Percentiles rank a stretch among this genome's conserved stretches.
Conservation (phyloP, 805 yeast genomes). For the Nakazawaea peltata region DNA sequence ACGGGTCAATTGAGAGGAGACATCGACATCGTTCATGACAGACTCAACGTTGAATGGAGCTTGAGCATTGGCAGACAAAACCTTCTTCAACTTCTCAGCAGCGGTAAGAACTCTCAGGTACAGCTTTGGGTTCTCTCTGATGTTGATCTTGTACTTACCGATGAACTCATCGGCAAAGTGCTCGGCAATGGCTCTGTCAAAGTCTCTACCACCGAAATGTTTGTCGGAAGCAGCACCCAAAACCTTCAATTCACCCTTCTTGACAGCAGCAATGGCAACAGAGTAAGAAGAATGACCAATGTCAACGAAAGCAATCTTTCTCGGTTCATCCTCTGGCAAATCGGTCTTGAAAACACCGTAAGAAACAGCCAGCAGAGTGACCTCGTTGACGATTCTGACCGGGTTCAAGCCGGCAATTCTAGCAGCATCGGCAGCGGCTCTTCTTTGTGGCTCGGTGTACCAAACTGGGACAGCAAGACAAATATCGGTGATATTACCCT, state of each 20-base stretch:
- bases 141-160: slow-evolving; percentile 88
- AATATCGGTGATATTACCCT: slow-evolving; percentile 75
- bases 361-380: slow-evolving; percentile 98
- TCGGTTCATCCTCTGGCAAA: slow-evolving; percentile 88
- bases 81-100: slow-evolving; percentile 91
- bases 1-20: slow-evolving; percentile 80
- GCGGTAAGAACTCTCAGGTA: slow-evolving; percentile 87
- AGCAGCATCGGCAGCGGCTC: slow-evolving; percentile 93
- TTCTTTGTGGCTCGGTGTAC: slow-evolving; percentile 96
- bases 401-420: slow-evolving; percentile 96
- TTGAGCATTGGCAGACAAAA: slow-evolving; percentile 87
- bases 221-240: slow-evolving; percentile 90
- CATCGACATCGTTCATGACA: slow-evolving; percentile 95
- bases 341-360: slow-evolving; percentile 98
- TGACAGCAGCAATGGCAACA: slow-evolving; percentile 82
- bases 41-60: slow-evolving; percentile 96
- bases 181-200: slow-evolving; percentile 89
- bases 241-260: slow-evolving; percentile 93
- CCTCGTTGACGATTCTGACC: slow-evolving; percentile 94
- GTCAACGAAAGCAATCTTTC: slow-evolving; percentile 88
- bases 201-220: slow-evolving; percentile 97
- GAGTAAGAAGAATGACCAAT: slow-evolving; percentile 96
- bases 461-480: slow-evolving; percentile 94
- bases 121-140: slow-evolving; percentile 88
- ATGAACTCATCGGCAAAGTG: slow-evolving; percentile 92